Base-by-base conservation (phyloP, 257 asterid species). In the Striga asiatica region DNA sequence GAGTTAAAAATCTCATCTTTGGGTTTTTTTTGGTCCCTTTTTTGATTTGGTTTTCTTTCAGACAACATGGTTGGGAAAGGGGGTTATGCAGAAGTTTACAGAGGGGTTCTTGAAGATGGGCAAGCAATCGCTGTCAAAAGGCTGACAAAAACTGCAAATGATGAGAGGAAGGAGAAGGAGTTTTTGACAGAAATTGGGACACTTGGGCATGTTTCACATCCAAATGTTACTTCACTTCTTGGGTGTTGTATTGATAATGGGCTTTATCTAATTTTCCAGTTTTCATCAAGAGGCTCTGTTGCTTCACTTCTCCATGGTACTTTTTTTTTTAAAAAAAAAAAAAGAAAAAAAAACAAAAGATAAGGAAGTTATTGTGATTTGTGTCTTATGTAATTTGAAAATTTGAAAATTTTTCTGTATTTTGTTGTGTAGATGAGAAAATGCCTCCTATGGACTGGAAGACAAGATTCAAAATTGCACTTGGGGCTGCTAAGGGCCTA, bases 31-130 rank as follows among this genome's bases (percentile, higher is more conserved):
- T 14, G 8, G 5, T 1, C 14, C 8, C 16, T 14, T 52, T 19
- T 28, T 14, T 57, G 2, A 29, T 5, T 19, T 2, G 48, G 42
- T n/a, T 14, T n/a, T n/a, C n/a, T n/a, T n/a, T 20, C 81, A 86
- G 96, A 78, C 8, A 82, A 87, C 48, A 64, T 91, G 81, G 98
- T 81, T 1, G 98, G 98, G 12, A 81, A 65, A 76, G 98, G 98
- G 62, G 98, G 98, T 8, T 87, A 66, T 67, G 96, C 98, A n/a
- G 95, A 88, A 87, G 98, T 91, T 1, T 91, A 82, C 82, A 91
- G 66, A 67, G 96, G 98, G 17, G 71, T 75, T 8, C 66, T 91
- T 11, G 82, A 72, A 66, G 79, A 78, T 60, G 98, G 98, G 5
- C 71, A 75, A 18, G 74, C 96, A 13, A 91, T 91, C 64, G 98